Conservation (phyloP, 768 basidiomycete species). For the Trametopsis cervina region DNA sequence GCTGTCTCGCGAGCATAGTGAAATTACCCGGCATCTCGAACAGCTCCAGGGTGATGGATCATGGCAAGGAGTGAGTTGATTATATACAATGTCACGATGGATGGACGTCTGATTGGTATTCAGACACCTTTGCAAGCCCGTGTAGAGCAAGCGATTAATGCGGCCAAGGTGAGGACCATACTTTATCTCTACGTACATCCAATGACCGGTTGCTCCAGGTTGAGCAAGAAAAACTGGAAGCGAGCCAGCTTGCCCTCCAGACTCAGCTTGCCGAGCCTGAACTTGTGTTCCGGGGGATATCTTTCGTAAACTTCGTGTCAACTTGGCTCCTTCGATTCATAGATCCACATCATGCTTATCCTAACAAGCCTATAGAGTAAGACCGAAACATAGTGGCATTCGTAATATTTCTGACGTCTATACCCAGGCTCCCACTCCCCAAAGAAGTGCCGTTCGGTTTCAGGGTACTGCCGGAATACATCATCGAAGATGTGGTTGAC, state of each 20-base stretch:
- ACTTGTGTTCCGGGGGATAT: constrained; percentile 67
- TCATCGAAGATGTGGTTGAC: constrained; percentile 90
- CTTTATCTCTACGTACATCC: background rate
- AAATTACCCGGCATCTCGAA: constrained; percentile 72
- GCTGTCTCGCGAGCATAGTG: constrained; percentile 66
- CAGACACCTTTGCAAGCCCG: constrained; percentile 72
- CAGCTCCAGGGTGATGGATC: constrained; percentile 67
- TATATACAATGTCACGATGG: background rate
- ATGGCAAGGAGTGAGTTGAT: constrained; percentile 67
- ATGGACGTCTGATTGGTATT: background rate
- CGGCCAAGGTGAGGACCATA: constrained; percentile 53
- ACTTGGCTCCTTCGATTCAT: constrained; percentile 91
- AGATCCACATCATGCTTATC: constrained; percentile 76
- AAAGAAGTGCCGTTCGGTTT: constrained; percentile 80
- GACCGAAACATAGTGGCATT: constrained; percentile 18
- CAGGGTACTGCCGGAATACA: constrained; percentile 86
- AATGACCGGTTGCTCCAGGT: constrained; percentile 31
- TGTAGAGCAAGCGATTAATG: constrained; percentile 69
- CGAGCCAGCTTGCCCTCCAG: constrained; percentile 75
- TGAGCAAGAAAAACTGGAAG: constrained; percentile 63
- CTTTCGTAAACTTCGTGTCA: constrained; percentile 85
- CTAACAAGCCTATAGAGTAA: constrained; percentile 58
- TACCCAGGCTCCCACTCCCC: constrained; percentile 73
- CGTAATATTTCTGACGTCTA: background rate
- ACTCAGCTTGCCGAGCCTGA: constrained; percentile 86